These are phyloP conservation scores for Solanum sitiens DNA, from an alignment of 257 asterid genomes.

Conservation along the genomic window DNA sequence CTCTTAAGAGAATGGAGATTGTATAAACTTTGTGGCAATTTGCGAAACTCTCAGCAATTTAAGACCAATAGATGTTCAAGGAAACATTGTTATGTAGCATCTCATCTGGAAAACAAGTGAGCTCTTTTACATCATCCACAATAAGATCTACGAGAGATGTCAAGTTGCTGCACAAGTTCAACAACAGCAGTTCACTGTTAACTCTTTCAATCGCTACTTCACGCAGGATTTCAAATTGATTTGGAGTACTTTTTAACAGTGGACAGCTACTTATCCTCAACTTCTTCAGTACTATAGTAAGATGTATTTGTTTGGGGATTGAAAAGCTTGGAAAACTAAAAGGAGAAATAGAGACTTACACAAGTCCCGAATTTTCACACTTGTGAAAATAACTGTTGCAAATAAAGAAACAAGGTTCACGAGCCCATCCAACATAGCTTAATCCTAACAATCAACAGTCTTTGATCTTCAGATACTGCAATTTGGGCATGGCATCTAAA, in stretches of 20 bases:
- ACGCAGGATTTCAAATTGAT: not conserved
- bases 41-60: not conserved
- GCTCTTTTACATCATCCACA: not conserved
- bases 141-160: not conserved
- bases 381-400: too few relatives aligned
- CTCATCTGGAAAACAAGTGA: not conserved
- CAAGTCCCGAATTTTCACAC: too few relatives aligned
- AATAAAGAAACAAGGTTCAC: too few relatives aligned
- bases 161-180: not conserved
- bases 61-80: not conserved
- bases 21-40: not conserved
- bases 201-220: not conserved
- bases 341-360: not conserved
- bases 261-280: too few relatives aligned
- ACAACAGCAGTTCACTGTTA: not conserved
- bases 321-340: not conserved
- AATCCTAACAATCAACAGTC: too few relatives aligned
- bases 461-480: too few relatives aligned
- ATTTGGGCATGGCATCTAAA: too few relatives aligned
- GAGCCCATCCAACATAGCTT: too few relatives aligned
- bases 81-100: not conserved
- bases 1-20: not conserved
- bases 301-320: not conserved
- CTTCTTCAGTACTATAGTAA: too few relatives aligned
- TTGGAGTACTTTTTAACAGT: too few relatives aligned